Evolutionary conservation across 2,329 filamentous ascomycete genomes (phyloP).

Genomic region (Didymella keratinophila): DNA sequence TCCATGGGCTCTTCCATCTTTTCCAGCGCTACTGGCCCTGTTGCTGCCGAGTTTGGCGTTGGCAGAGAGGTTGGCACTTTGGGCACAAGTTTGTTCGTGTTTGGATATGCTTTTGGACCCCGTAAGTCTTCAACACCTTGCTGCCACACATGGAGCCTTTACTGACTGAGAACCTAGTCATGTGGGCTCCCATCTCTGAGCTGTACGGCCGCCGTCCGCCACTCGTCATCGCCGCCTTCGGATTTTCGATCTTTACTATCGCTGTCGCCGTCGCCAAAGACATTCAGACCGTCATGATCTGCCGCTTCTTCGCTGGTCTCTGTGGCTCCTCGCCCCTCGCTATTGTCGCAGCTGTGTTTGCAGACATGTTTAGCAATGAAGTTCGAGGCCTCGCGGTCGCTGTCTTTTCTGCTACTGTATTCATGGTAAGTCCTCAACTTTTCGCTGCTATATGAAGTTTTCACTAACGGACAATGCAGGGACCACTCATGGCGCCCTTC

Average conservation of each 20-base stretch:
- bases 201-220: constrained; percentile 60
- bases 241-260: constrained; percentile 61
- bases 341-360: constrained; percentile 62
- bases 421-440: no score
- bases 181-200: constrained; percentile 62
- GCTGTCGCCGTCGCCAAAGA: constrained; percentile 60
- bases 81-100: constrained; percentile 46
- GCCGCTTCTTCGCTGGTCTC: constrained; percentile 62
- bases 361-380: constrained; percentile 64
- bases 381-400: constrained; percentile 54
- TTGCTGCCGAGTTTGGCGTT: constrained; percentile 43
- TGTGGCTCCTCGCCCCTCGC: constrained; percentile 63
- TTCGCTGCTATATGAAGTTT: no score
- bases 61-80: constrained; percentile 43
- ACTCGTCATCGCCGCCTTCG: constrained; percentile 58
- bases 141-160: background rate
- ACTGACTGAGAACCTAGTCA: constrained; percentile 18
- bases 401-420: constrained; percentile 58
- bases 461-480: no score
- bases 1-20: constrained; percentile 68
- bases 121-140: background rate
- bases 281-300: constrained; percentile 61
- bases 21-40: constrained; percentile 44
- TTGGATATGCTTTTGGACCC: constrained; percentile 51
- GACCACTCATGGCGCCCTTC: constrained; percentile 61